Percentiles rank a stretch among this genome's conserved stretches.
Conservation (phyloP, 1,284 basidiomycete genomes). For the Ustilago bromivora region DNA sequence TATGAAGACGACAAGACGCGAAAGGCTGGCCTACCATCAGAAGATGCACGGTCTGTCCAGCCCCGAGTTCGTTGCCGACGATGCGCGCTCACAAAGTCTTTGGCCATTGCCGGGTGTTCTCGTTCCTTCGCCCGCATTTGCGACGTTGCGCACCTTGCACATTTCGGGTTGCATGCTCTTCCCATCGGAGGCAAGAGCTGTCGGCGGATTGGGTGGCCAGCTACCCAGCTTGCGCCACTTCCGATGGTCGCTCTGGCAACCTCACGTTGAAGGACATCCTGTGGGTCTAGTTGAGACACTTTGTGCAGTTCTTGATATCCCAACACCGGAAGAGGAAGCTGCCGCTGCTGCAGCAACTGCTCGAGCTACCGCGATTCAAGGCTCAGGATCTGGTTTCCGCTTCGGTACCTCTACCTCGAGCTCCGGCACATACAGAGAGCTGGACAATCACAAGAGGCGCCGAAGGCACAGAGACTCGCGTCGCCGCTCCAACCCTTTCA, state of each 20-base stretch:
- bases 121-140: slow-evolving; percentile 45
- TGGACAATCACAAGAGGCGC: slow-evolving; percentile 38
- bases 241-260: slow-evolving; percentile 56
- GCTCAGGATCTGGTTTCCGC: slow-evolving; percentile 34
- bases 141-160: slow-evolving; percentile 49
- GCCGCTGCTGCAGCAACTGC: slow-evolving; percentile 33
- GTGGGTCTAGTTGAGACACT: slow-evolving; percentile 51
- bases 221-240: slow-evolving; percentile 52
- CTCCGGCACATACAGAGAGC: slow-evolving; percentile 45
- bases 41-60: slow-evolving; percentile 36
- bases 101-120: slow-evolving; percentile 49
- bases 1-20: slow-evolving; percentile 43
- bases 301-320: slow-evolving; percentile 50
- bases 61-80: slow-evolving; percentile 27
- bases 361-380: slow-evolving; percentile 23
- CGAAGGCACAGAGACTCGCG: slow-evolving; percentile 40
- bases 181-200: slow-evolving; percentile 45
- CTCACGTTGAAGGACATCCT: slow-evolving; percentile 54
- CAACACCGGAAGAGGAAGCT: slow-evolving; percentile 45
- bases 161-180: slow-evolving; percentile 62
- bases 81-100: slow-evolving; percentile 39
- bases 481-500: slow-evolving; percentile 42
- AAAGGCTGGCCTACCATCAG: slow-evolving; percentile 43
- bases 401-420: slow-evolving; percentile 40
- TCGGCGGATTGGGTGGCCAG: slow-evolving; percentile 51